These are phyloP conservation scores for Globisporangium okanoganense DNA, from an alignment of 352 stramenopile genomes.

Conservation along the genomic window DNA sequence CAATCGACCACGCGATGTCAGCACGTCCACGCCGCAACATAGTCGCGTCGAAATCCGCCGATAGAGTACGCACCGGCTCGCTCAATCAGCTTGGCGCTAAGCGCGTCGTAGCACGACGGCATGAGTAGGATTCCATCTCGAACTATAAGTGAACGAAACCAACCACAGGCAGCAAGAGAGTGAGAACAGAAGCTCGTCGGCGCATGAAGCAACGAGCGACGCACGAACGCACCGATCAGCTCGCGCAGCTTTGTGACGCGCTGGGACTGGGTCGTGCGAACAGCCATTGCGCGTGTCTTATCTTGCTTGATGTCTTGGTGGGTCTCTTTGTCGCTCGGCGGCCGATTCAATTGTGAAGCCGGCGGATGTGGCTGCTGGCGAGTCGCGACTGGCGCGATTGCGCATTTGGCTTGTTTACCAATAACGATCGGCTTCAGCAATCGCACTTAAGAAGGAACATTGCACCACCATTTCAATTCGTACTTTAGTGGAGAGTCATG, in stretches of 20 bases:
- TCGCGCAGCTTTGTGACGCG: slow-evolving; percentile 44
- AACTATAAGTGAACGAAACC: slow-evolving; percentile 11
- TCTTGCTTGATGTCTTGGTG: neutral
- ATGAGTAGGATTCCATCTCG: slow-evolving; percentile 71
- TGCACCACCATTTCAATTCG: no score
- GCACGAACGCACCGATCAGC: slow-evolving; percentile 28
- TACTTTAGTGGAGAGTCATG: no score
- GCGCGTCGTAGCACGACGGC: slow-evolving; percentile 90
- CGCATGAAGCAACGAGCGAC: neutral
- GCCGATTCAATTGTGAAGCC: slow-evolving; percentile 1
- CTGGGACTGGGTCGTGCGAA: slow-evolving; percentile 36
- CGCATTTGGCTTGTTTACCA: neutral
- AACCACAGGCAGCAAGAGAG: neutral
- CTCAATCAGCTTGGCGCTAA: slow-evolving; percentile 87
- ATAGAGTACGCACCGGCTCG: slow-evolving; percentile 31
- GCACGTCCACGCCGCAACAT: neutral
- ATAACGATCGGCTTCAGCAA: no score
- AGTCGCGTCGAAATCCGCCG: neutral
- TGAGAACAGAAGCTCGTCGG: neutral
- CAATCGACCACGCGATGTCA: neutral
- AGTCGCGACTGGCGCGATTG: slow-evolving; percentile 5
- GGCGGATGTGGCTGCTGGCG: neutral
- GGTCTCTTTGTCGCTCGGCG: neutral
- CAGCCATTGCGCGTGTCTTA: neutral
- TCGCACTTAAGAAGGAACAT: neutral